These are phyloP conservation scores for Citrullus mucosospermus DNA, from an alignment of 306 rosid species.

Conservation along the genomic window DNA sequence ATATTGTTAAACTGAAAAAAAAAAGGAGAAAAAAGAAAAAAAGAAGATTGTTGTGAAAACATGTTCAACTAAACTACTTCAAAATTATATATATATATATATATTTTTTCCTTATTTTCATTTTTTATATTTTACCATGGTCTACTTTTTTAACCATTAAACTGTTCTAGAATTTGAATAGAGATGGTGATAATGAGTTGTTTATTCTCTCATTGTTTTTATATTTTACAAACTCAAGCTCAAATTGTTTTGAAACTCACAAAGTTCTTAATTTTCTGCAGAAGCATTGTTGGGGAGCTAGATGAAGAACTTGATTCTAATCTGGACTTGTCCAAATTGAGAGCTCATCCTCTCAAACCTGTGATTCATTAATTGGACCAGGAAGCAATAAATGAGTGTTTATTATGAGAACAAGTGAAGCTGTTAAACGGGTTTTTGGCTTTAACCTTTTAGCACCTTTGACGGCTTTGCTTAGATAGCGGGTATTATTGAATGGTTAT, in stretches of 20 bases:
- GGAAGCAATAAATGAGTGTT: background rate
- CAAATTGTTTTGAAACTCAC: background rate
- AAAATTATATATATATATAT: too few species aligned
- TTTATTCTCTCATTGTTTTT: background rate
- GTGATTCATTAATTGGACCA: conserved; percentile 48
- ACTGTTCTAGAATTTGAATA: background rate
- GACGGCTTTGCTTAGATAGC: background rate
- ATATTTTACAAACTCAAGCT: background rate
- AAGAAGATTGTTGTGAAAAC: too few species aligned
- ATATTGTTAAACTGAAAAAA: too few species aligned
- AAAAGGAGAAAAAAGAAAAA: too few species aligned
- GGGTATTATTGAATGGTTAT: background rate
- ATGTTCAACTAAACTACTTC: background rate
- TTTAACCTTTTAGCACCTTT: background rate
- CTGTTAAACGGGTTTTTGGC: background rate
- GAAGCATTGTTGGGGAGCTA: conserved; percentile 92
- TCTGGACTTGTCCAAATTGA: conserved; percentile 63
- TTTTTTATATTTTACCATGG: background rate
- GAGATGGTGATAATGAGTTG: background rate
- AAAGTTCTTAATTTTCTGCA: conserved; percentile 24
- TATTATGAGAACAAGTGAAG: background rate
- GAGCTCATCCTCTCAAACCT: conserved; percentile 87
- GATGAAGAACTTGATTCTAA: conserved; percentile 85
- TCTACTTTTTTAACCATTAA: background rate
- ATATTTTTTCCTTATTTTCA: background rate